A percentile compares a stretch with the other conserved stretches of the same genome.
Evolutionary conservation across 1,139 yeast species (phyloP).

Genomic region (Hyphopichia buzzinii): DNA sequence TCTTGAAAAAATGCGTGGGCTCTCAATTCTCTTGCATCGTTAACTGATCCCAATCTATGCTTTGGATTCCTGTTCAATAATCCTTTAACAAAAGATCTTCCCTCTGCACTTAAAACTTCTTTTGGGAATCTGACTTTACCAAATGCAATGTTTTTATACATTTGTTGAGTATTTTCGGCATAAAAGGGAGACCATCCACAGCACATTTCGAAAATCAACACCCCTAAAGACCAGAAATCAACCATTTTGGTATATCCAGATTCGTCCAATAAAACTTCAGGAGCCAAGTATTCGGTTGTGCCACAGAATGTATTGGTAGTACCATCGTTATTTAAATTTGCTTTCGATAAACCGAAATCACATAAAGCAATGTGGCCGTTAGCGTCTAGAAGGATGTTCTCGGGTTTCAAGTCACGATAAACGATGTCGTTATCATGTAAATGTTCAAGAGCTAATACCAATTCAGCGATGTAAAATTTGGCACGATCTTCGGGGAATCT

Average conservation of each 20-base stretch:
- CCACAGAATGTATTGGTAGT: slow-evolving; percentile 96
- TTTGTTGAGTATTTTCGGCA: slow-evolving; percentile 95
- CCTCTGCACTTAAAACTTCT: slow-evolving; percentile 87
- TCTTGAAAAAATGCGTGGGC: slow-evolving; percentile 91
- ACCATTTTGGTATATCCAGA: slow-evolving; percentile 84
- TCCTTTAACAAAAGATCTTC: slow-evolving; percentile 93
- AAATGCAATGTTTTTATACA: slow-evolving; percentile 97
- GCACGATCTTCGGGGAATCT: slow-evolving; percentile 86
- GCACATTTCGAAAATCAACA: slow-evolving; percentile 81
- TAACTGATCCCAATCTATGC: slow-evolving; percentile 86
- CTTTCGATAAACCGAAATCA: slow-evolving; percentile 94
- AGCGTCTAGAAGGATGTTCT: slow-evolving; percentile 86
- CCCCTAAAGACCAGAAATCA: slow-evolving; percentile 84
- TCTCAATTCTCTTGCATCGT: slow-evolving; percentile 88
- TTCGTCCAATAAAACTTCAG: slow-evolving; percentile 79
- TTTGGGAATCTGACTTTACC: slow-evolving; percentile 97
- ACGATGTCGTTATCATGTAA: slow-evolving; percentile 88
- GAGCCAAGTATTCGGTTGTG: slow-evolving; percentile 91
- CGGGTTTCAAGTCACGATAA: slow-evolving; percentile 94
- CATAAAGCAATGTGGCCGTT: slow-evolving; percentile 97
- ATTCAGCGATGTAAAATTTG: slow-evolving; percentile 90
- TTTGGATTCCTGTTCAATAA: slow-evolving; percentile 90
- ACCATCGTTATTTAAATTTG: slow-evolving; percentile 85
- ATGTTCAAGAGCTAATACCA: slow-evolving; percentile 88
- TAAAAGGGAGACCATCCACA: slow-evolving; percentile 99